These are phyloP conservation scores for Neckera pumila DNA, from an alignment of 225 moss, liverwort and hornwort genomes.

Conservation along the genomic window DNA sequence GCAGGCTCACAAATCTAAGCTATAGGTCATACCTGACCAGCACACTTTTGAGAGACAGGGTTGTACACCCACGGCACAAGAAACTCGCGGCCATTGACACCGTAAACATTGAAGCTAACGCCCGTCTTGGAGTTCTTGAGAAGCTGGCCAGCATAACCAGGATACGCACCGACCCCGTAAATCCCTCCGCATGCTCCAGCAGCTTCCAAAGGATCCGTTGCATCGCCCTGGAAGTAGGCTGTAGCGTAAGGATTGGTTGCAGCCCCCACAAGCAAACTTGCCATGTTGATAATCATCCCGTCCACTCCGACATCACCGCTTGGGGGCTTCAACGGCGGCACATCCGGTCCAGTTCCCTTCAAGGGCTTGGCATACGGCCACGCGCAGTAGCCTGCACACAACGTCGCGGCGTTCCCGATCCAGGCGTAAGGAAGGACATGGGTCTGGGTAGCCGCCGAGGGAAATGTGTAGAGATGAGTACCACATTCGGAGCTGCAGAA, in stretches of 20 bases:
- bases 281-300: constrained; percentile 59
- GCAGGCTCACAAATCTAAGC: constrained; percentile 2
- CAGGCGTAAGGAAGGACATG: constrained; percentile 48
- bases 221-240: constrained; percentile 52
- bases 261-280: constrained; percentile 45
- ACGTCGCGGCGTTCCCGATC: constrained; percentile 33
- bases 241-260: constrained; percentile 54
- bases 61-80: constrained; percentile 51
- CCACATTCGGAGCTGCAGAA: constrained; percentile 50
- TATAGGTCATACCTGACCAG: constrained; percentile 22
- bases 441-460: constrained; percentile 23
- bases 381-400: constrained; percentile 47
- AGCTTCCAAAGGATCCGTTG: constrained; percentile 45
- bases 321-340: constrained; percentile 32
- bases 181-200: constrained; percentile 50
- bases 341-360: constrained; percentile 35
- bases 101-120: constrained; percentile 48
- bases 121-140: constrained; percentile 27
- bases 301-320: constrained; percentile 51
- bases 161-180: constrained; percentile 43
- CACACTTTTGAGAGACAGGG: constrained; percentile 31
- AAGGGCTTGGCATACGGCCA: constrained; percentile 49
- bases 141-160: constrained; percentile 48
- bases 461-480: constrained; percentile 36
- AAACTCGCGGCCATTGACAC: constrained; percentile 37